A percentile compares a stretch with the other conserved stretches of the same genome.
These are phyloP conservation scores for Arachnomyces sp. DNA, from an alignment of 2,329 filamentous ascomycete genomes.

Conservation along the genomic window DNA sequence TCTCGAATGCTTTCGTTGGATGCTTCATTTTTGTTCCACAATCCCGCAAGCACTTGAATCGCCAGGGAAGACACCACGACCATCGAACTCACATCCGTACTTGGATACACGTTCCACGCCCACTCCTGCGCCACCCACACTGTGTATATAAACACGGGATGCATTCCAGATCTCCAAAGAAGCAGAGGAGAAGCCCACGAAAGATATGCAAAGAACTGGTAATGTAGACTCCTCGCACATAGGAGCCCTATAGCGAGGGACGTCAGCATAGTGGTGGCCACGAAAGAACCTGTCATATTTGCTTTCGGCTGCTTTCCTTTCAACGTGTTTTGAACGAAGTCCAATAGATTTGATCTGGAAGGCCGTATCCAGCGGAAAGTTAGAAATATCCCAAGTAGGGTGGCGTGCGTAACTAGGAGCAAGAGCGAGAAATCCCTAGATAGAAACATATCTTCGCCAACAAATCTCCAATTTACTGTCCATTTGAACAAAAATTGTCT, in stretches of 20 bases:
- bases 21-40: constrained; percentile 35
- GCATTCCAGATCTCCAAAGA: constrained; percentile 68
- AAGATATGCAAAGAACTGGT: constrained; percentile 90
- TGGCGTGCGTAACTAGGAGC: constrained; percentile 59
- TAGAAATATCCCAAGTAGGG: constrained; percentile 61
- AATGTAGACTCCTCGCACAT: constrained; percentile 82
- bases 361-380: constrained; percentile 65
- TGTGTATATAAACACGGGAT: constrained; percentile 58
- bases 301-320: constrained; percentile 49
- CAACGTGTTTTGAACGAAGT: constrained; percentile 46
- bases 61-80: constrained; percentile 65
- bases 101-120: constrained; percentile 94
- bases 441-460: constrained; percentile 76
- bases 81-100: constrained; percentile 56
- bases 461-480: constrained; percentile 98
- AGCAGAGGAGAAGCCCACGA: constrained; percentile 84
- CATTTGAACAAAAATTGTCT: constrained; percentile 91
- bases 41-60: constrained; percentile 56
- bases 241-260: constrained; percentile 73
- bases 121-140: constrained; percentile 78
- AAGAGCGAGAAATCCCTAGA: constrained; percentile 59
- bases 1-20: constrained; percentile 9
- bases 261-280: constrained; percentile 68
- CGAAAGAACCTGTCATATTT: constrained; percentile 61
- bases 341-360: constrained; percentile 50